Evolutionary conservation across 176 grass and related monocot species (phyloP).

Genomic region (Urochloa ruziziensis): DNA sequence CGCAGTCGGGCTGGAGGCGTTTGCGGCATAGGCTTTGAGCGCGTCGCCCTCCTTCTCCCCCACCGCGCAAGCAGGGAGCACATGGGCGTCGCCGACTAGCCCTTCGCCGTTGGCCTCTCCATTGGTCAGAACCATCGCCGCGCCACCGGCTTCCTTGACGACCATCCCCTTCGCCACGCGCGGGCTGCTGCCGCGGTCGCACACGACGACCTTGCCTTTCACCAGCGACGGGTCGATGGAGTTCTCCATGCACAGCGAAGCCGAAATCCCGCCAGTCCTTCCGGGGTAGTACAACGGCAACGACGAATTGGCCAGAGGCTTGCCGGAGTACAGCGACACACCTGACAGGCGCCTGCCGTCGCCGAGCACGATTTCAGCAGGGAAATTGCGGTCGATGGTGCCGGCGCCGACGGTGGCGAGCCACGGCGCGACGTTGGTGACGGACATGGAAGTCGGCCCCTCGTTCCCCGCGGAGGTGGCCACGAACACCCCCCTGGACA

Average conservation of each 20-base stretch:
- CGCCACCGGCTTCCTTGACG: constrained; percentile 73
- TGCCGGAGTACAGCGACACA: constrained; percentile 83
- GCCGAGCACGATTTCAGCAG: constrained; percentile 69
- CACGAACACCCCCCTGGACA: constrained; percentile 72
- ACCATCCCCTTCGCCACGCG: constrained; percentile 96
- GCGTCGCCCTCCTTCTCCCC: constrained; percentile 75
- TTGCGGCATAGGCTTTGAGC: constrained; percentile 57
- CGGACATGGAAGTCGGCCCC: constrained; percentile 69
- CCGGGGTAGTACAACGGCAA: constrained; percentile 75
- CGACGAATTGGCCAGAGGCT: constrained; percentile 42
- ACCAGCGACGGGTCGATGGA: constrained; percentile 82
- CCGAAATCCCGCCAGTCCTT: constrained; percentile 52
- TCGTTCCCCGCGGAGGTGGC: constrained; percentile 93
- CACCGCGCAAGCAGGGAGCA: constrained; percentile 75
- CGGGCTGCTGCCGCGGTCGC: constrained; percentile 94
- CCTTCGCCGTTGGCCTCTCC: constrained; percentile 84
- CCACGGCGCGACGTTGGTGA: constrained; percentile 93
- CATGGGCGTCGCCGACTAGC: constrained; percentile 85
- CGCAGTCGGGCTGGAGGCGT: constrained; percentile 50
- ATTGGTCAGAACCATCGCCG: constrained; percentile 83
- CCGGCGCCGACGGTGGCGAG: constrained; percentile 85
- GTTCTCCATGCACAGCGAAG: constrained; percentile 93
- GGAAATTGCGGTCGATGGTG: constrained; percentile 91
- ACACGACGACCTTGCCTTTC: constrained; percentile 81
- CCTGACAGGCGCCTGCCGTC: constrained; percentile 64